Conservation (phyloP, 768 basidiomycete species). For the Rickenella mellea region DNA sequence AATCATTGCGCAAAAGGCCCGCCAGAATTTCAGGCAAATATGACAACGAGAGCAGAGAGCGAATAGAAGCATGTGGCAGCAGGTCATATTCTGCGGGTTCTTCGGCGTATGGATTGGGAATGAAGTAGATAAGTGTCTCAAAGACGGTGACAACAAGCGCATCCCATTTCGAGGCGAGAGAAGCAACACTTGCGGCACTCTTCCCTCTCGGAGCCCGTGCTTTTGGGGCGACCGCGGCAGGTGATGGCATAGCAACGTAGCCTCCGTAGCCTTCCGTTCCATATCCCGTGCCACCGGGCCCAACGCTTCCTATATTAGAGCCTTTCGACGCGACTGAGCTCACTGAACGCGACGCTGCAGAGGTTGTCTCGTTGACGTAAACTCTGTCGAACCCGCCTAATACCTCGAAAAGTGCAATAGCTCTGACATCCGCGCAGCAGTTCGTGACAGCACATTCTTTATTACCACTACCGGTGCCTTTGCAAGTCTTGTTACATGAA, state of each 20-base stretch:
- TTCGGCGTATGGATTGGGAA: slow-evolving; percentile 38
- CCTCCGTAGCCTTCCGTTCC: slow-evolving; percentile 16
- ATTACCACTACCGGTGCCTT: slow-evolving; percentile 26
- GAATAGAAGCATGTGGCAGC: slow-evolving; percentile 37
- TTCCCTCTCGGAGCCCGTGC: no score
- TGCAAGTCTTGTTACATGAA: slow-evolving; percentile 30
- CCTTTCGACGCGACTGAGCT: slow-evolving; percentile 17
- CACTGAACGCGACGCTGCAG: slow-evolving; percentile 27
- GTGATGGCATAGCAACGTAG: neutral
- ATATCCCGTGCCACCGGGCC: slow-evolving; percentile 48
- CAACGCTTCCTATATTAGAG: slow-evolving; percentile 22
- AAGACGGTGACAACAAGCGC: slow-evolving; percentile 28
- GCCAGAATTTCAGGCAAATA: slow-evolving; percentile 37
- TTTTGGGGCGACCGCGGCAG: neutral
- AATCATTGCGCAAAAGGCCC: slow-evolving; percentile 44
- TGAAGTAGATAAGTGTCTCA: slow-evolving; percentile 26
- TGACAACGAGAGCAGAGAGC: slow-evolving; percentile 31
- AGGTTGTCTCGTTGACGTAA: slow-evolving; percentile 30
- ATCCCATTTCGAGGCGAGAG: slow-evolving; percentile 27
- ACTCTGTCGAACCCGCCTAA: slow-evolving; percentile 40
- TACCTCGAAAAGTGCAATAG: slow-evolving; percentile 41
- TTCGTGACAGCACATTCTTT: slow-evolving; percentile 23
- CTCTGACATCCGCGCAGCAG: slow-evolving; percentile 39
- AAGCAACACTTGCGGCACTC: no score
- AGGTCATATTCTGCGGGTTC: slow-evolving; percentile 35